These are phyloP conservation scores for Penicillium nucicola DNA, from an alignment of 495 filamentous ascomycete genomes.

Conservation along the genomic window DNA sequence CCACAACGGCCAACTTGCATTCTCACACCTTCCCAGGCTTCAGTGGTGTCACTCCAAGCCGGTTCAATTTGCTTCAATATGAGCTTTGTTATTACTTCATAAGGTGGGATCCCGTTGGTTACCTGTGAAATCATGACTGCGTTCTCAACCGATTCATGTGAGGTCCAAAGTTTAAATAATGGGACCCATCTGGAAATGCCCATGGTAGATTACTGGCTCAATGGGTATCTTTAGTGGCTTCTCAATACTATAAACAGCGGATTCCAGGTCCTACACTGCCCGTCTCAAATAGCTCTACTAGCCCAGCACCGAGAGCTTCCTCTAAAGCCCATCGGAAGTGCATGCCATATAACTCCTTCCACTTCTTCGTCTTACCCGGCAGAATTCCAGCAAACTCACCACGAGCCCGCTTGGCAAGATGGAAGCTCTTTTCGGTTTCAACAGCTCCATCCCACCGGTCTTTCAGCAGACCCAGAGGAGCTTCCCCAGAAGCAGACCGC, in stretches of 20 bases:
- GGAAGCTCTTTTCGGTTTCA: slow-evolving; percentile 52
- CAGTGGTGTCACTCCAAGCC: too few relatives aligned
- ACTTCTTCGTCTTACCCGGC: slow-evolving; percentile 72
- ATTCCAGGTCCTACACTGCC: slow-evolving; percentile 74
- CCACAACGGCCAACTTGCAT: too few relatives aligned
- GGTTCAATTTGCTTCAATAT: too few relatives aligned
- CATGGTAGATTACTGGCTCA: too few relatives aligned
- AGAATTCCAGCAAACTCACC: slow-evolving; percentile 70
- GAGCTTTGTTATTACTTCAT: too few relatives aligned
- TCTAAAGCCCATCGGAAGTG: slow-evolving; percentile 75
- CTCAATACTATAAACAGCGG: slow-evolving; percentile 44
- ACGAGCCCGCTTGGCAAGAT: slow-evolving; percentile 58
- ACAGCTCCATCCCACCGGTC: slow-evolving; percentile 83
- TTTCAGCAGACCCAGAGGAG: slow-evolving; percentile 60
- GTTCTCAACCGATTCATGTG: too few relatives aligned
- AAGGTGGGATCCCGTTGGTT: too few relatives aligned
- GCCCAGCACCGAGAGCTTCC: slow-evolving; percentile 72
- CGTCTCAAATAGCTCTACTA: slow-evolving; percentile 85
- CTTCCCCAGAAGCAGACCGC: slow-evolving; percentile 63
- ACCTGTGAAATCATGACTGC: too few relatives aligned
- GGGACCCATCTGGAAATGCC: too few relatives aligned
- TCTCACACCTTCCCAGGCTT: too few relatives aligned
- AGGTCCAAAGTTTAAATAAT: too few relatives aligned
- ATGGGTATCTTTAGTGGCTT: too few relatives aligned
- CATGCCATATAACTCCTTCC: slow-evolving; percentile 76